These are phyloP conservation scores for Teunomyces atbi DNA, from an alignment of 805 yeast genomes.

Conservation along the genomic window DNA sequence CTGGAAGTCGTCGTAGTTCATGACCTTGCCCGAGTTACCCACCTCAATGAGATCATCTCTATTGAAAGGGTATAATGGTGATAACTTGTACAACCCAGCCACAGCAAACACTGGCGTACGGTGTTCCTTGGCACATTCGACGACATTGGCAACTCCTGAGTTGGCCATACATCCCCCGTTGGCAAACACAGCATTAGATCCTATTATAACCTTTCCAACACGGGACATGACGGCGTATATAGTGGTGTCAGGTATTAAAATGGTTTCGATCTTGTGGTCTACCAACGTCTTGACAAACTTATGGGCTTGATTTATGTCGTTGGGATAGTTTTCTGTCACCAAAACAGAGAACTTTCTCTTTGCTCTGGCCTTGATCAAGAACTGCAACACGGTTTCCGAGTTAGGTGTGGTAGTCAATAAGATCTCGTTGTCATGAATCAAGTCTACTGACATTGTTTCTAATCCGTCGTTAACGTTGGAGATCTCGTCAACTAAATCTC, in stretches of 20 bases:
- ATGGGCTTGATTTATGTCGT: conserved; percentile 75
- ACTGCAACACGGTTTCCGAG: conserved; percentile 83
- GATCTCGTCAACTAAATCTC: conserved; percentile 89
- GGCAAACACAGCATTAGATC: conserved; percentile 89
- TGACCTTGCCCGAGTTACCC: conserved; percentile 88
- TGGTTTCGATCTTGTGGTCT: conserved; percentile 83
- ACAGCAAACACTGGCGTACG: conserved; percentile 95
- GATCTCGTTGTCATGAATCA: conserved; percentile 89
- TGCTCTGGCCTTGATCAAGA: conserved; percentile 78
- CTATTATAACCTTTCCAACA: conserved; percentile 93
- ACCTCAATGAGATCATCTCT: conserved; percentile 82
- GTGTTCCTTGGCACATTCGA: conserved; percentile 94
- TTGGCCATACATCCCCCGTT: conserved; percentile 93
- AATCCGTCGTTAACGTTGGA: conserved; percentile 86
- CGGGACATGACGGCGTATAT: conserved; percentile 95
- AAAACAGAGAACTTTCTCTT: conserved; percentile 90
- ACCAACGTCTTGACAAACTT: conserved; percentile 76
- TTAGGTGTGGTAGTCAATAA: conserved; percentile 92
- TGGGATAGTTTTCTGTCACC: conserved; percentile 91
- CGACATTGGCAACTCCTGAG: conserved; percentile 89
- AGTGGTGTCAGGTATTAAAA: conserved; percentile 89
- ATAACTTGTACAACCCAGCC: conserved; percentile 88
- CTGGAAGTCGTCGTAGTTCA: conserved; percentile 68
- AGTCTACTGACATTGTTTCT: conserved; percentile 85
- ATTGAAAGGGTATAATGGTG: conserved; percentile 90